Conservation (phyloP, 768 basidiomycete genomes). For the Lactarius sanguifluus region DNA sequence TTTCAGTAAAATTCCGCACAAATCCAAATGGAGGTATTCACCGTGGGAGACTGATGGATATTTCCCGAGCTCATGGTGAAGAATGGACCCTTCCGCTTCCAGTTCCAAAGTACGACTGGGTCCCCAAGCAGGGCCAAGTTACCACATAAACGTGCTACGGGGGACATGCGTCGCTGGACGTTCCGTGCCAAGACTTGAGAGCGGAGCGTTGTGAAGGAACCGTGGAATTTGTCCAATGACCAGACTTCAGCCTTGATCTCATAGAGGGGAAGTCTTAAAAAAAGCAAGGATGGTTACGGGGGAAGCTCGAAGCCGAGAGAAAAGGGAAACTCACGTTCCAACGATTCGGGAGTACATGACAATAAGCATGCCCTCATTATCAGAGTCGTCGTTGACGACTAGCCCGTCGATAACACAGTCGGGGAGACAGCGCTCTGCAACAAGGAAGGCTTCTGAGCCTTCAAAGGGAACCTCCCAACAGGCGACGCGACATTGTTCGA, state of each 20-base stretch:
- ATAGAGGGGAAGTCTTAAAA: constrained; percentile 5
- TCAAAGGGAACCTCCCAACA: constrained; percentile 41
- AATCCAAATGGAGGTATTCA: constrained; percentile 12
- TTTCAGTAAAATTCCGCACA: not conserved
- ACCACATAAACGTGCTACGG: constrained; percentile 24
- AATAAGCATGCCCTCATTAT: constrained; percentile 32
- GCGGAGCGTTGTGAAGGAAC: constrained; percentile 30
- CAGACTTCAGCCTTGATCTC: constrained; percentile 30
- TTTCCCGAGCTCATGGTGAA: constrained; percentile 26
- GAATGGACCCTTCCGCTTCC: constrained; percentile 22
- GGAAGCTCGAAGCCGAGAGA: not conserved
- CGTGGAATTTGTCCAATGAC: constrained; percentile 38
- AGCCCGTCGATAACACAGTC: constrained; percentile 32
- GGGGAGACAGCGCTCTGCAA: constrained; percentile 34
- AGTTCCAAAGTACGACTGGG: constrained; percentile 29
- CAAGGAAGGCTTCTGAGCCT: constrained; percentile 36
- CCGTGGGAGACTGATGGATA: constrained; percentile 26
- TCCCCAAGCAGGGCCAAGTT: constrained; percentile 28
- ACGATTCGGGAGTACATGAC: constrained; percentile 24
- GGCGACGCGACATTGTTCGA: constrained; percentile 32
- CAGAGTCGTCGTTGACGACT: constrained; percentile 35
- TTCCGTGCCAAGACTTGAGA: constrained; percentile 12
- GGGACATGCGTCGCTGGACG: constrained; percentile 16
- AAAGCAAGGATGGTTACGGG: not conserved
- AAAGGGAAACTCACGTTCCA: constrained; percentile 8